Conservation (phyloP, 1,139 yeast species). For the Debaryomycetaceae sp. region DNA sequence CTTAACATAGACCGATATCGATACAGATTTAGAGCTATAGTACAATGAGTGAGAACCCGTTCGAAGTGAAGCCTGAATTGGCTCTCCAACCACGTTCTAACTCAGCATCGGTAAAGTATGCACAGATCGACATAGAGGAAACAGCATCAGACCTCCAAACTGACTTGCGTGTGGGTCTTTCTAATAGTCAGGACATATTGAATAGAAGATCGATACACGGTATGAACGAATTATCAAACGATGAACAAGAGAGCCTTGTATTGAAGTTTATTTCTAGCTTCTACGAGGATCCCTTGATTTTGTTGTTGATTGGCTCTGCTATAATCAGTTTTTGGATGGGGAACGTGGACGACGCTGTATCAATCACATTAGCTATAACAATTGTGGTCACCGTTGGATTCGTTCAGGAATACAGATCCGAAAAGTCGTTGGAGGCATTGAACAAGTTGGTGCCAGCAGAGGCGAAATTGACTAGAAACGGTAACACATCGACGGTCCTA, state of each 20-base stretch:
- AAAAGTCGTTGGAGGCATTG: slow-evolving; percentile 86
- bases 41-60: slow-evolving; percentile 13
- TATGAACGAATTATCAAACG: slow-evolving; percentile 63
- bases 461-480: slow-evolving; percentile 83
- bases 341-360: slow-evolving; percentile 86
- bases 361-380: slow-evolving; percentile 81
- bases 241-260: slow-evolving; percentile 71
- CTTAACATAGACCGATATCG: too few relatives aligned
- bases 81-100: slow-evolving; percentile 19
- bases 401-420: slow-evolving; percentile 93
- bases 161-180: slow-evolving; percentile 54
- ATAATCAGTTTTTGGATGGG: slow-evolving; percentile 83
- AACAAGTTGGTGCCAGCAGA: slow-evolving; percentile 91
- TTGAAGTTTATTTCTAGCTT: slow-evolving; percentile 74
- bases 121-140: slow-evolving; percentile 58
- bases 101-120: slow-evolving; percentile 51
- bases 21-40: too few relatives aligned
- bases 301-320: slow-evolving; percentile 85
- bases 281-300: slow-evolving; percentile 83
- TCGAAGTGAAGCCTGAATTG: slow-evolving; percentile 14
- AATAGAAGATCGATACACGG: slow-evolving; percentile 77
- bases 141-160: slow-evolving; percentile 62
- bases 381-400: slow-evolving; percentile 95
- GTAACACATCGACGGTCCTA: slow-evolving; percentile 68
- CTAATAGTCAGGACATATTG: slow-evolving; percentile 63